These are phyloP conservation scores for Saprolegnia diclina DNA, from an alignment of 352 stramenopile species.

Conservation along the genomic window DNA sequence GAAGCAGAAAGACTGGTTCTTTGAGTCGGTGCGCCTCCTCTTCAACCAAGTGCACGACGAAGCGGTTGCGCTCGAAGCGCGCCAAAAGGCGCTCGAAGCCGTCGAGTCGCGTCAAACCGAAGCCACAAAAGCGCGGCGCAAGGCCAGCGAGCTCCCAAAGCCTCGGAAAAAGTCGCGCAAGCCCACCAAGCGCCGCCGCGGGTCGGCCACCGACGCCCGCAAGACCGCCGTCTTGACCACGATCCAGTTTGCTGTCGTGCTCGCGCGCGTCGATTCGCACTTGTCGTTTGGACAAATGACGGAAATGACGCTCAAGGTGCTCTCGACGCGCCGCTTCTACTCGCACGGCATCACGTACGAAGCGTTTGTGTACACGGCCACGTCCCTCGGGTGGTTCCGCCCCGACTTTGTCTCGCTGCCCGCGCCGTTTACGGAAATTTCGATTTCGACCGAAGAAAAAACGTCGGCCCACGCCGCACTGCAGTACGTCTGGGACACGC, in stretches of 20 bases:
- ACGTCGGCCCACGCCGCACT: background rate
- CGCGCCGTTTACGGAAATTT: background rate
- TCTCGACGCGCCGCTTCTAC: constrained; percentile 12
- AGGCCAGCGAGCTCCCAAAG: background rate
- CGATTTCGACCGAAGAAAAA: background rate
- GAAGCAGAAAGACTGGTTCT: constrained; percentile 23
- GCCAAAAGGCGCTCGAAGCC: background rate
- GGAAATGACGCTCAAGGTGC: constrained; percentile 9
- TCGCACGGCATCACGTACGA: constrained; percentile 17
- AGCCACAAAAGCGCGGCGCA: background rate
- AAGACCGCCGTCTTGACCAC: constrained; percentile 4
- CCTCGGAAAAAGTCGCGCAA: background rate
- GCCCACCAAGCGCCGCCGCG: background rate
- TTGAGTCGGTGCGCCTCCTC: background rate
- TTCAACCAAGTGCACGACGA: constrained; percentile 8
- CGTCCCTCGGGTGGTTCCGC: constrained; percentile 9
- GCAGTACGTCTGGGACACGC: constrained; percentile 11
- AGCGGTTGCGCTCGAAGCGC: background rate
- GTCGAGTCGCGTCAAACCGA: constrained; percentile 2
- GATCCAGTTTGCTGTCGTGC: constrained; percentile 4
- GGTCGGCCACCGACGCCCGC: background rate
- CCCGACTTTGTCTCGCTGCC: constrained; percentile 1
- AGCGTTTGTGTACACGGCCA: constrained; percentile 14
- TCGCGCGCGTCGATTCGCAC: constrained; percentile 6
- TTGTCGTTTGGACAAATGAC: background rate